A percentile compares a stretch with the other conserved stretches of the same genome.
phyloP scores from a whole-genome alignment of 2,329 filamentous ascomycete species.

The Claviceps quebecensis region DNA sequence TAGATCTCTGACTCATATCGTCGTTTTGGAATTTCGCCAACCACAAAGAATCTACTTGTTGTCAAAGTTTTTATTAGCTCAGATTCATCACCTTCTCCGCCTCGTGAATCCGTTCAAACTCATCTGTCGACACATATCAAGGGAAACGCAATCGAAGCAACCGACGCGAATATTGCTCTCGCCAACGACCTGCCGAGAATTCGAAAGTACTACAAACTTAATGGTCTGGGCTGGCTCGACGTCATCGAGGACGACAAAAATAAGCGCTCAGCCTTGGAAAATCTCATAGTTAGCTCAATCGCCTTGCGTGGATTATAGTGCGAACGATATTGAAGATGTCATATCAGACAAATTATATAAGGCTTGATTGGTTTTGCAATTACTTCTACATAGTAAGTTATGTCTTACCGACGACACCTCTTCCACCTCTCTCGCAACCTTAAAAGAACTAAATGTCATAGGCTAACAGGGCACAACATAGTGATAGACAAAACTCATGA shows the following conservation, averaged over 20 bases:
- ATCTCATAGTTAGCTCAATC: constrained; percentile 60
- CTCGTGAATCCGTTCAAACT: constrained; percentile 32
- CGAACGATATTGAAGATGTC: not conserved
- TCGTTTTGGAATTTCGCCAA: constrained; percentile 65
- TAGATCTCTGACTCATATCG: constrained; percentile 88
- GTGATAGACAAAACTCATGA: not conserved
- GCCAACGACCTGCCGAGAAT: constrained; percentile 55
- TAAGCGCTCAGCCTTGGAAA: constrained; percentile 46
- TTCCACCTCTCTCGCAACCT: not conserved
- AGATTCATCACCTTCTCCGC: constrained; percentile 22
- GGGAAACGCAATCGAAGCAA: constrained; percentile 44
- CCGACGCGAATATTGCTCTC: constrained; percentile 45
- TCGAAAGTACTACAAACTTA: constrained; percentile 77
- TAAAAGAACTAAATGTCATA: no score
- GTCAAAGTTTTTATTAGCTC: constrained; percentile 57
- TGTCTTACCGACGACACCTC: not conserved
- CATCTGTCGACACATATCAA: constrained; percentile 51
- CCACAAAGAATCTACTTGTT: constrained; percentile 59
- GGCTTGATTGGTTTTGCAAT: no score
- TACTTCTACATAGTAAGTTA: constrained; percentile 1
- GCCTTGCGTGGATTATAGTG: constrained; percentile 35
- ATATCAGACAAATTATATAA: not conserved
- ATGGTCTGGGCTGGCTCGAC: constrained; percentile 39
- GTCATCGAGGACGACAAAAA: constrained; percentile 27
- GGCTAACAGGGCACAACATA: not conserved